Conservation (phyloP, 208 protist genomes). For the Leishmania guyanensis region DNA sequence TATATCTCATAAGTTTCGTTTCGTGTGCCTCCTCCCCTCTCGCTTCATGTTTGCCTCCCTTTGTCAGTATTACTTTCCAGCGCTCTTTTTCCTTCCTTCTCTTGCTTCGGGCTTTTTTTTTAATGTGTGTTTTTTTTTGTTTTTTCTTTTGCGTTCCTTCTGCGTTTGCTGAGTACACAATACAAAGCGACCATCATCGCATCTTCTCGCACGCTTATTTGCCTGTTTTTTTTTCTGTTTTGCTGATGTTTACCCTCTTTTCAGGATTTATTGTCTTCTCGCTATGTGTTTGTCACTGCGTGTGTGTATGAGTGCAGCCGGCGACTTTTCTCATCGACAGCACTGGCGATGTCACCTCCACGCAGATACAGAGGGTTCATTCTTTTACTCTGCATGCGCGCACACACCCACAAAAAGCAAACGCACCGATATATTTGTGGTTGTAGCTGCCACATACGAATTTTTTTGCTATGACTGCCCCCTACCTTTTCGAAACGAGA, state of each 20-base stretch:
- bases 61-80: neutral
- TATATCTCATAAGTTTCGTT: neutral
- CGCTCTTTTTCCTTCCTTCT: slow-evolving; percentile 7
- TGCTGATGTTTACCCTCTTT: neutral
- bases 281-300: neutral
- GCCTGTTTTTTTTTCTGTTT: neutral
- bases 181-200: neutral
- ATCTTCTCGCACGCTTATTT: neutral
- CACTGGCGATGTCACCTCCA: neutral
- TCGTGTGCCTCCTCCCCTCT: neutral
- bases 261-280: neutral
- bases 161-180: neutral
- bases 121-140: slow-evolving; percentile 1
- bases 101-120: slow-evolving; percentile 2
- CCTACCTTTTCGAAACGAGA: neutral
- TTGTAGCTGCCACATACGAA: neutral
- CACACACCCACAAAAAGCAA: neutral
- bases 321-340: neutral
- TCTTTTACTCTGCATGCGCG: slow-evolving; percentile 10
- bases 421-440: neutral
- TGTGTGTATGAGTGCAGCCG: neutral
- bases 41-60: neutral
- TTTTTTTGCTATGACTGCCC: neutral
- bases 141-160: neutral
- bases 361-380: neutral